Evolutionary conservation across 768 basidiomycete species (phyloP), one percentile per base, ranked within the genome.

Genomic region (Xerocomus spinulosus): DNA sequence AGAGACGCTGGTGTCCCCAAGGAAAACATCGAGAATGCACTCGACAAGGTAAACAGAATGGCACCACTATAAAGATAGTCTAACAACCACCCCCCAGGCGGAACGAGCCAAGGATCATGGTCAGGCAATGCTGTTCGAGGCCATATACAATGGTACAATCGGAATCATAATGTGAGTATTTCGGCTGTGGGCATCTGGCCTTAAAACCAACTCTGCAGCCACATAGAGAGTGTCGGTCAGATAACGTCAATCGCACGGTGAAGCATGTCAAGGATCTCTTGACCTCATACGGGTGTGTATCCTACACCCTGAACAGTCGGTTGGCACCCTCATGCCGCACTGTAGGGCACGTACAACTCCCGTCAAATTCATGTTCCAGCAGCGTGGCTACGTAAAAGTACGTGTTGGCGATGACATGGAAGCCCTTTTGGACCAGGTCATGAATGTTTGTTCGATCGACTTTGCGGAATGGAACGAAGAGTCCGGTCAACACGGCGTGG

Each of bases 291-390:
- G 69, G 73, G 83, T 83, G 49, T 38, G 73, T 52, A 23, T 38
- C 9, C 10, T 18, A 20, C 5, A 6, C 21, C 14, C 10, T 8
- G 10, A 1, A 14, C 14, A 13, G 28, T 34, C 23, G 42, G 42
- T 39, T 12, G 18, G 29, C 24, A 21, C 12, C 20, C 43, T 49
- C 42, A 48, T 38, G 13, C 20, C 40, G 25, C 12, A n/a, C 51
- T 9, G 28, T 33, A 85, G 84, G 35, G 81, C 80, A 29, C 81
- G 78, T 30, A 67, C 81, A 32, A 71, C 84, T 3, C 77, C 83
- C 0, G 83, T 85, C 21, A 77, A 75, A 52, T 86, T 78, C 60
- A 77, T 85, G 73, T 86, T 86, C 56, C 67, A 71, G 48, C 72
- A 77, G 24, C 69, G 72, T 58, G 84, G 82, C 15, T 70, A 70